These are phyloP conservation scores for Fusarium sterilihyphosum DNA, from an alignment of 2,329 filamentous ascomycete species.

Conservation along the genomic window DNA sequence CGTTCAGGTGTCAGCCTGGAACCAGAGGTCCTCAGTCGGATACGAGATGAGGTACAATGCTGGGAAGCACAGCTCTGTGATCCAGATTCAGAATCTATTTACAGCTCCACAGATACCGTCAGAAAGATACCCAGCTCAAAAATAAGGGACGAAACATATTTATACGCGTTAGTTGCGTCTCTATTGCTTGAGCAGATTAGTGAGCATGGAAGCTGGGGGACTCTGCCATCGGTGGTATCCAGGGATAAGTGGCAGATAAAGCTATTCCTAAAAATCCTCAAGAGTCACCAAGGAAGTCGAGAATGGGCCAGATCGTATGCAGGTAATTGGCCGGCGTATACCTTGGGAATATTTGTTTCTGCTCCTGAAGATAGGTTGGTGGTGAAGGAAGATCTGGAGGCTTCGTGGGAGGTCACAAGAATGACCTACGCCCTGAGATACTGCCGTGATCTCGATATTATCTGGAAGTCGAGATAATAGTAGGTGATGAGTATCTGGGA, in stretches of 20 bases:
- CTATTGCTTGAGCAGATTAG: slow-evolving; percentile 29
- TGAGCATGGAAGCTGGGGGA: background rate
- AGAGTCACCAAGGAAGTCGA: slow-evolving; percentile 5
- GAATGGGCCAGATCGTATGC: slow-evolving; percentile 43
- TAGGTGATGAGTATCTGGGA: rapidly evolving
- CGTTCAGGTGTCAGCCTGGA: background rate
- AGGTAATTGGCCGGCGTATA: slow-evolving; percentile 40
- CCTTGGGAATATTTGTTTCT: slow-evolving; percentile 29
- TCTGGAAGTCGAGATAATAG: background rate
- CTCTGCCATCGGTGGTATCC: background rate
- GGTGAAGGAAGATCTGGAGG: slow-evolving; percentile 26
- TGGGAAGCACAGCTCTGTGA: slow-evolving; percentile 25
- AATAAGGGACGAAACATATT: slow-evolving; percentile 27
- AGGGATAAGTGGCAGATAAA: slow-evolving; percentile 31
- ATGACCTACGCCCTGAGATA: slow-evolving; percentile 27
- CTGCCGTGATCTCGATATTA: slow-evolving; percentile 29
- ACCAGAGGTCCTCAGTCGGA: background rate
- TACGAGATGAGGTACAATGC: slow-evolving; percentile 10
- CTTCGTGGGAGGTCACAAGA: slow-evolving; percentile 26
- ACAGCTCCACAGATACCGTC: background rate
- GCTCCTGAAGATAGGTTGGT: slow-evolving; percentile 13
- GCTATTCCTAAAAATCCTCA: slow-evolving; percentile 18
- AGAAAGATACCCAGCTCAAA: background rate
- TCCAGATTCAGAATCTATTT: background rate
- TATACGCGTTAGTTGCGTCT: slow-evolving; percentile 33